Percentiles rank a stretch among this genome's conserved stretches.
phyloP scores from a whole-genome alignment of 441 rosid genomes.

The Erodium moschatum region DNA sequence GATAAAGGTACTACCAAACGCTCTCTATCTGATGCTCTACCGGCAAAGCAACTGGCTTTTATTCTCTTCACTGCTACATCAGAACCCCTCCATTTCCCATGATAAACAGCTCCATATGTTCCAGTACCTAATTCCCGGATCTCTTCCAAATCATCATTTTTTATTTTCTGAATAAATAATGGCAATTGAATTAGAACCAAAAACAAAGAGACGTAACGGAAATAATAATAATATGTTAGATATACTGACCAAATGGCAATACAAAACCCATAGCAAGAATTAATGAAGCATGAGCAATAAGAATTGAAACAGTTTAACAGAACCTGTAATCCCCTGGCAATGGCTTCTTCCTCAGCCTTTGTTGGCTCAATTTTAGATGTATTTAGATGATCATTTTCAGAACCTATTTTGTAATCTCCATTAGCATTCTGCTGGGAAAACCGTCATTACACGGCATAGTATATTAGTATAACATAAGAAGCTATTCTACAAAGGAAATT shows the following conservation, averaged over 20 bases:
- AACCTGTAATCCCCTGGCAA: slow-evolving; percentile 84
- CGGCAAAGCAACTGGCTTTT: slow-evolving; percentile 80
- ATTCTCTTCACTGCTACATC: too few species aligned
- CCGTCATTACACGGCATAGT: slow-evolving; percentile 18
- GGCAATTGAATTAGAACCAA: slow-evolving; percentile 19
- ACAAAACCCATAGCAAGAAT: slow-evolving; percentile 1
- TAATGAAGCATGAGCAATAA: not conserved
- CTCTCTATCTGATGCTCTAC: slow-evolving; percentile 83
- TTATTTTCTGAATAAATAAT: slow-evolving; percentile 48
- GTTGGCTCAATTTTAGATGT: slow-evolving; percentile 76
- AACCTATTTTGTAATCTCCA: slow-evolving; percentile 52
- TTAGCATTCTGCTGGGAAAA: slow-evolving; percentile 42
- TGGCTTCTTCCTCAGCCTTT: slow-evolving; percentile 89
- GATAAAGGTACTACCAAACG: slow-evolving; percentile 54
- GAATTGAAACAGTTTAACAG: slow-evolving; percentile 15
- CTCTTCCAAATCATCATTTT: slow-evolving; percentile 85
- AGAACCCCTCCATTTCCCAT: slow-evolving; percentile 75
- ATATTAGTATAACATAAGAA: slow-evolving; percentile 14
- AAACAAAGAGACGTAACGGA: too few species aligned
- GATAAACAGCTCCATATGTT: slow-evolving; percentile 86
- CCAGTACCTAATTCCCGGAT: slow-evolving; percentile 77
- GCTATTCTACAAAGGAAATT: slow-evolving; percentile 17
- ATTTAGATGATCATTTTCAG: slow-evolving; percentile 48
- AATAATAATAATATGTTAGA: slow-evolving; percentile 7
- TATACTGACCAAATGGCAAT: too few species aligned